Evolutionary conservation across 768 basidiomycete genomes (phyloP).

Genomic region (Nevesoporus exiguus): DNA sequence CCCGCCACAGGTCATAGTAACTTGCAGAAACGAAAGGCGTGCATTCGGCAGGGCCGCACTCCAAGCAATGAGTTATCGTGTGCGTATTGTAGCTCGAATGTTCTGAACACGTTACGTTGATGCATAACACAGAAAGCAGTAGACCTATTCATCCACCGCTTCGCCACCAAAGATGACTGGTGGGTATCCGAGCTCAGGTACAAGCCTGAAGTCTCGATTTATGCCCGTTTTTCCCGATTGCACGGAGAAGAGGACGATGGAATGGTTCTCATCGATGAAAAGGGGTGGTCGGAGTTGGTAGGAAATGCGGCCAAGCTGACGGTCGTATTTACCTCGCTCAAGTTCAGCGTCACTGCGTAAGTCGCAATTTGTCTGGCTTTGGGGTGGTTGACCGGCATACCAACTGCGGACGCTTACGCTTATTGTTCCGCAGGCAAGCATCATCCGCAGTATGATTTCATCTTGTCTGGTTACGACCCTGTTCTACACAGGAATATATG

Average conservation of each 20-base stretch:
- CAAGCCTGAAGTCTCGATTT: slow-evolving; percentile 34
- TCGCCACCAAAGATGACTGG: slow-evolving; percentile 35
- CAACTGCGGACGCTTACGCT: slow-evolving; percentile 11
- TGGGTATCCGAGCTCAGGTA: slow-evolving; percentile 35
- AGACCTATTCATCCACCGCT: slow-evolving; percentile 33
- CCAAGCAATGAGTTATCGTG: slow-evolving; percentile 33
- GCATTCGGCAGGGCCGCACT: slow-evolving; percentile 31
- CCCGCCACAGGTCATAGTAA: slow-evolving; percentile 33
- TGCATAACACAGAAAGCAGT: slow-evolving; percentile 24
- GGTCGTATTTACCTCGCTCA: slow-evolving; percentile 33
- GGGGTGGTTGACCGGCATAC: too few species aligned
- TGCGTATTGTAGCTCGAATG: slow-evolving; percentile 10
- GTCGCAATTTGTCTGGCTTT: slow-evolving; percentile 6
- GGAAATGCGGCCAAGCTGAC: slow-evolving; percentile 33
- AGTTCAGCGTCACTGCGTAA: slow-evolving; percentile 33
- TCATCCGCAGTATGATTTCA: slow-evolving; percentile 23
- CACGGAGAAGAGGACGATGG: slow-evolving; percentile 34
- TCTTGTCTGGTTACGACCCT: background rate
- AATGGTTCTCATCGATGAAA: slow-evolving; percentile 31
- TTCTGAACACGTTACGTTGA: slow-evolving; percentile 8
- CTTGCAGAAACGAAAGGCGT: slow-evolving; percentile 29
- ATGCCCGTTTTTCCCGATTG: slow-evolving; percentile 32
- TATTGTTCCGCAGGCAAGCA: slow-evolving; percentile 17
- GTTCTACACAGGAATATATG: background rate
- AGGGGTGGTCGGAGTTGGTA: slow-evolving; percentile 31